These are phyloP conservation scores for Solanum chacoense DNA, from an alignment of 305 asterid genomes.

Conservation along the genomic window DNA sequence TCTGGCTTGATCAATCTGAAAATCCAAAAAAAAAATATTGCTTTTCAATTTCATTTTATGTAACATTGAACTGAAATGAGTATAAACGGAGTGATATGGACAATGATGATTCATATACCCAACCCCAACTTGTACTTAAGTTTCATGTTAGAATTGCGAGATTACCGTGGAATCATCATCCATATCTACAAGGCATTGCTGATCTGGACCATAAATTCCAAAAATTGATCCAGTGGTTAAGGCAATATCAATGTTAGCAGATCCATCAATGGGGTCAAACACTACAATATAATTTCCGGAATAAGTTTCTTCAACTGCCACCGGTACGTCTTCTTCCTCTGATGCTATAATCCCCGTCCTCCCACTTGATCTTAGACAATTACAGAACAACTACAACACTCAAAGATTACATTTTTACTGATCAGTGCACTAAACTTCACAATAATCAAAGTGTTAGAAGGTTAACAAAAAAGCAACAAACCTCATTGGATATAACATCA, in stretches of 20 bases:
- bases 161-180: conserved; percentile 50
- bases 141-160: not conserved
- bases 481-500: conserved; percentile 81
- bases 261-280: conserved; percentile 83
- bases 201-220: conserved; percentile 51
- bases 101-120: not conserved
- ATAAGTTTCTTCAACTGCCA: conserved; percentile 84
- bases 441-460: not conserved
- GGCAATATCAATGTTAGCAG: conserved; percentile 78
- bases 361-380: conserved; percentile 72
- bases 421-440: not conserved
- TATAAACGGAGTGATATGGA: not conserved
- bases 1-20: conserved; percentile 49
- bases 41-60: not conserved
- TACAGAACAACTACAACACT: conserved; percentile 51
- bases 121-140: not conserved
- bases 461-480: not conserved
- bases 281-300: conserved; percentile 88
- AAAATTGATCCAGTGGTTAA: conserved; percentile 60
- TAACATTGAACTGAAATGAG: not conserved
- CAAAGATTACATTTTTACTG: not conserved
- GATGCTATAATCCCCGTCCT: conserved; percentile 84
- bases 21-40: not conserved
- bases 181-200: conserved; percentile 46
- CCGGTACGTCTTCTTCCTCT: conserved; percentile 87